Evolutionary conservation across 805 yeast genomes (phyloP), one percentile per base, ranked within the genome.

Genomic region (Starmerella floricola): DNA sequence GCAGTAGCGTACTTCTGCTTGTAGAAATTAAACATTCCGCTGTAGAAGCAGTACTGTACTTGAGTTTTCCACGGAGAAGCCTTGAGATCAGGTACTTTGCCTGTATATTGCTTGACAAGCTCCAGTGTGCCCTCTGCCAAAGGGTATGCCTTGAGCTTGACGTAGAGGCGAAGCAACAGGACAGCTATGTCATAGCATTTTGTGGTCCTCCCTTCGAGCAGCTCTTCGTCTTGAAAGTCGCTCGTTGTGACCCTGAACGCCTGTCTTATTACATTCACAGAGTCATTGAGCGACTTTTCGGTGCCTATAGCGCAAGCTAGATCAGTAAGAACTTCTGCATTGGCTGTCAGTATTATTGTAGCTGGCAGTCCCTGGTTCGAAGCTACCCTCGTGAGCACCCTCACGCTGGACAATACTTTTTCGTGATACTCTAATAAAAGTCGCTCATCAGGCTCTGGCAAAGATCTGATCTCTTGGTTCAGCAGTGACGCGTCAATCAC

Each of bases 91-190:
- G 55, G 49, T 15, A 51, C 32, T 12, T 31, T 36, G 11, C 2
- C 13, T 6, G 38, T 11, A 20, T 48, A 48, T 26, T 42, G 44
- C 1, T 26, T 28, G 11, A 50, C 32, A 3, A 53, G 54, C 24
- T 43, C 36, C 16, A 53, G 17, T 6, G 50, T 43, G 2, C 55
- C 56, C 8, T 49, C 50, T 12, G 55, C 55, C 16, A 51, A 47
- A 12, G 54, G 33, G 24, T 43, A 46, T 5, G 52, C 54, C 12
- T 44, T 36, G 39, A 54, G 42, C 8, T 41, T 28, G 31, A 52
- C 49, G 34, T 54, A 53, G 4, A 51, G 31, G 3, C 47, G 34
- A n/a, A 54, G 40, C 28, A 53, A 36, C 16, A 34, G 26, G 12
- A 45, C 47, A 2, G 47, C 43, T 2, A 48, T 19, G 18, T 38